phyloP scores from a whole-genome alignment of 345 rosid genomes.

The Rhodamnia argentea region DNA sequence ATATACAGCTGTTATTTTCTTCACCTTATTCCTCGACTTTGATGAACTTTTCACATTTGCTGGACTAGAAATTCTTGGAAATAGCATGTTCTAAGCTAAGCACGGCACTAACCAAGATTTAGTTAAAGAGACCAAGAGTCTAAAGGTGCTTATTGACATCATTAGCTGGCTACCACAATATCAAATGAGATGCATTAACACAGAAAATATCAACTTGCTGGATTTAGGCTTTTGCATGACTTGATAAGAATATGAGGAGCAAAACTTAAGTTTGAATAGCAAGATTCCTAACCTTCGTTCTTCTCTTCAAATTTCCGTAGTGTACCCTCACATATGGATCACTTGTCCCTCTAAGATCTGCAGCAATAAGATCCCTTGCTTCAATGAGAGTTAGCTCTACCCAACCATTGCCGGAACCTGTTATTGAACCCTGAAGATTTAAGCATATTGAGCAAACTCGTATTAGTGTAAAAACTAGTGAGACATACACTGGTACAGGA shows the following conservation, averaged over 20 bases:
- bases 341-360: constrained; percentile 95
- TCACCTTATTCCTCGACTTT: neutral
- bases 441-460: neutral
- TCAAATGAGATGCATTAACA: neutral
- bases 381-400: constrained; percentile 82
- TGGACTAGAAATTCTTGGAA: neutral
- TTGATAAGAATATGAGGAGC: neutral
- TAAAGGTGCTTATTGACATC: neutral
- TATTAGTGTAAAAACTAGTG: neutral
- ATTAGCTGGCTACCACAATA: neutral
- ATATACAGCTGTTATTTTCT: neutral
- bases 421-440: constrained; percentile 29
- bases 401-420: constrained; percentile 57
- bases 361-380: constrained; percentile 83
- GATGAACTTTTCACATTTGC: neutral
- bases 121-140: neutral
- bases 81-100: neutral
- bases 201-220: neutral
- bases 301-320: constrained; percentile 68
- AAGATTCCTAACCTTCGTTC: constrained; percentile 61
- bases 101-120: neutral
- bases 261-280: neutral
- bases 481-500: neutral
- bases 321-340: constrained; percentile 97
- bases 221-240: neutral